Conservation (phyloP, 768 basidiomycete genomes). For the Phylloporus rhodoxanthus region DNA sequence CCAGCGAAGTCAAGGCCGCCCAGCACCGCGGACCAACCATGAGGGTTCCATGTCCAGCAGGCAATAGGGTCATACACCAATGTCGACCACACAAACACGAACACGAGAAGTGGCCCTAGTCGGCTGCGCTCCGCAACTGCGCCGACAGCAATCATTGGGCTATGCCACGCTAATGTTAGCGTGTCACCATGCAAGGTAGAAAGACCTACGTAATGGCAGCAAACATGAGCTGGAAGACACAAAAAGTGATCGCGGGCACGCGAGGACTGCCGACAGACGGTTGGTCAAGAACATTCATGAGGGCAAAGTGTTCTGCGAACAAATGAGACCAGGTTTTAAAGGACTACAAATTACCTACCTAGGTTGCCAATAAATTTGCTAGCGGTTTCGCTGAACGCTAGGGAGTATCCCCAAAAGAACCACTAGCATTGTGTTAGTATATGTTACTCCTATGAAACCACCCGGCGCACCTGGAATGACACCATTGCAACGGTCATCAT, state of each 20-base stretch:
- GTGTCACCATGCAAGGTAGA: not conserved
- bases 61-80: conserved; percentile 92
- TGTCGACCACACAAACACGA: conserved; percentile 86
- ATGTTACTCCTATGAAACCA: conserved; percentile 21
- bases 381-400: conserved; percentile 81
- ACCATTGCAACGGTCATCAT: conserved; percentile 75
- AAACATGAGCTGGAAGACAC: conserved; percentile 87
- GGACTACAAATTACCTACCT: conserved; percentile 38
- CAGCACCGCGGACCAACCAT: conserved; percentile 67
- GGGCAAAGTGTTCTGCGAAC: conserved; percentile 67
- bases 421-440: conserved; percentile 44
- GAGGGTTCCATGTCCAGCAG: conserved; percentile 92
- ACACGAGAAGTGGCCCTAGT: conserved; percentile 80
- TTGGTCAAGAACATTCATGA: conserved; percentile 69
- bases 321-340: not conserved
- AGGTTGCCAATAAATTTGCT: conserved; percentile 80
- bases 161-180: conserved; percentile 26
- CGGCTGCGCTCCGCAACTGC: conserved; percentile 88
- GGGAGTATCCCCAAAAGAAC: conserved; percentile 97
- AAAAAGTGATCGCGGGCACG: conserved; percentile 72
- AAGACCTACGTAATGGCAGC: conserved; percentile 72
- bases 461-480: conserved; percentile 75
- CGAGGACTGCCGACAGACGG: conserved; percentile 68
- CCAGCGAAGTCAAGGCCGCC: conserved; percentile 93
- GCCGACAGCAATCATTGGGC: conserved; percentile 84